A percentile compares a stretch with the other conserved stretches of the same genome.
These are phyloP conservation scores for Monosporozyma servazzii DNA, from an alignment of 805 yeast genomes.

Conservation along the genomic window DNA sequence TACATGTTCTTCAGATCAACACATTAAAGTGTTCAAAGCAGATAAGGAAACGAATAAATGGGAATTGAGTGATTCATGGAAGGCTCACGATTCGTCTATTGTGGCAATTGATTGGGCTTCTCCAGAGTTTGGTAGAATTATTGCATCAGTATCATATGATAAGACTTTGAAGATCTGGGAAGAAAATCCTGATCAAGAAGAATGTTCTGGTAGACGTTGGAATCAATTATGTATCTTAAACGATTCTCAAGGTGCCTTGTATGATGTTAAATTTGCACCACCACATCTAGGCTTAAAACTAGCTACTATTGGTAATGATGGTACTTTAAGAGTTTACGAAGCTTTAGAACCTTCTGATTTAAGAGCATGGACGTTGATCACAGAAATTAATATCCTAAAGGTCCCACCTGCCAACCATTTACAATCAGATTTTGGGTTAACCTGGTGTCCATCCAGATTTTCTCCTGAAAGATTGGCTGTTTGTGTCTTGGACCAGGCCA, in stretches of 20 bases:
- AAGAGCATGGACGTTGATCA: conserved; percentile 67
- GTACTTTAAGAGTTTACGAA: conserved; percentile 75
- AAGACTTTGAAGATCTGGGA: conserved; percentile 86
- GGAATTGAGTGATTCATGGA: conserved; percentile 84
- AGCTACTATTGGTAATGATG: conserved; percentile 86
- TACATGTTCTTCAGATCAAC: conserved; percentile 92
- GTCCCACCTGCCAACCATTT: conserved; percentile 70
- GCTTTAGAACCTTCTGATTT: conserved; percentile 85
- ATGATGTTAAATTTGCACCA: conserved; percentile 86
- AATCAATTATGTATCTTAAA: conserved; percentile 61
- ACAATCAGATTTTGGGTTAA: conserved; percentile 76
- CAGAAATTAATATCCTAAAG: conserved; percentile 58
- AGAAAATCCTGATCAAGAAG: conserved; percentile 70
- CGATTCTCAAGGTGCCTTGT: conserved; percentile 82
- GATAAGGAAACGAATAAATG: conserved; percentile 54
- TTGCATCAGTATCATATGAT: conserved; percentile 86
- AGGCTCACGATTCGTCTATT: conserved; percentile 86
- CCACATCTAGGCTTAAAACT: conserved; percentile 69
- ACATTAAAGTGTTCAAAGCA: conserved; percentile 77
- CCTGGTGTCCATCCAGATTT: conserved; percentile 87
- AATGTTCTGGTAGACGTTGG: conserved; percentile 82
- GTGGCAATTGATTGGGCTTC: conserved; percentile 85
- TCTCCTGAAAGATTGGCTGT: conserved; percentile 73
- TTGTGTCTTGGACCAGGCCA: conserved; percentile 80
- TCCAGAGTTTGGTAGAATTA: conserved; percentile 82